Evolutionary conservation across 2,329 filamentous ascomycete genomes (phyloP), one percentile per base, ranked within the genome.

Genomic region (Apiospora koreana): DNA sequence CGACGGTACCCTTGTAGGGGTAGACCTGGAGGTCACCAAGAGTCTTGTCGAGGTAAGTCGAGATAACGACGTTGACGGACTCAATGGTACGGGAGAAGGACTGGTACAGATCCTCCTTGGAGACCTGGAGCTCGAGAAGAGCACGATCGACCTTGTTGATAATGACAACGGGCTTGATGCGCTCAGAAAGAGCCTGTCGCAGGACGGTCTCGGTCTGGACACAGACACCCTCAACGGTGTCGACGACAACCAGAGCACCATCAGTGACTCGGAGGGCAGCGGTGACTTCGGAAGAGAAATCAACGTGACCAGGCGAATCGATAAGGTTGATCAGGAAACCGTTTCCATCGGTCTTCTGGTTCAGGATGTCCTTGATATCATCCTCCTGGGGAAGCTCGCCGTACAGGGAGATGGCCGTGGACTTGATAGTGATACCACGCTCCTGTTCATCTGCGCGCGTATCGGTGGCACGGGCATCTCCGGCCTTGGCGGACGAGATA

Each of bases 121-220:
- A 92, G 82, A 98, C 92, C 89, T 99, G 96, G 75, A 99, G 92
- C 88, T 99, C 96, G 84, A 99, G 94, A 82, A 99, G 94, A 86
- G 96, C 95, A 88, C 96, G 95, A 84, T 99, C 96, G 86, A 99
- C 96, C 93, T 99, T 99, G 94, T 99, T 99, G 91, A 99, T 98
- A 86, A 98, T 93, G 83, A 98, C 91, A 81, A 99, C 95, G 81
- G 96, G 96, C 93, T 98, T 98, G 87, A 99, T 99, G 88, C 96
- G 95, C 92, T 99, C 96, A 91, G 94, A 93, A 79, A 99, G 94
- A 85, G 96, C 95, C 89, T 99, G 96, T 83, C 96, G 95, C 78
- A 99, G 91, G 81, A 99, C 96, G 82, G 96, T 99, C 93, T 99
- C 96, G 83, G 96, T 99, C 91, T 99, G 96, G 84, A 99, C 96